Conservation (phyloP, 2,329 filamentous ascomycete species). For the Aphanocladium album region DNA sequence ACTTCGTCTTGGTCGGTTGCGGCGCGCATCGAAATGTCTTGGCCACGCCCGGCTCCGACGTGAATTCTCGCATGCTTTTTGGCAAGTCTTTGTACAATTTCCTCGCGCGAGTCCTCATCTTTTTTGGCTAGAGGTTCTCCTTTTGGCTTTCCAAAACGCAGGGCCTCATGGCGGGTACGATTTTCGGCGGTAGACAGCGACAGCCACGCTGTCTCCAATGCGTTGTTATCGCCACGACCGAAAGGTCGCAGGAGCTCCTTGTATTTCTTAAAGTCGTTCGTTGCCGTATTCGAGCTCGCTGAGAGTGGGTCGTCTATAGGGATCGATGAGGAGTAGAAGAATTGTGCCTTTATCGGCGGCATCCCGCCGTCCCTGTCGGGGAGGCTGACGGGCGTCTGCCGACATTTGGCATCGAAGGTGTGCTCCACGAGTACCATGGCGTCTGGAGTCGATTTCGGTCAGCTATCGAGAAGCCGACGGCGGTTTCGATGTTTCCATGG, state of each 20-base stretch:
- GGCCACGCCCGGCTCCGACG: constrained; percentile 29
- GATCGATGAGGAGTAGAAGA: constrained; percentile 78
- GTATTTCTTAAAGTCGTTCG: constrained; percentile 46
- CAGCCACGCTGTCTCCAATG: constrained; percentile 74
- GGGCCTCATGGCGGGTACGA: constrained; percentile 41
- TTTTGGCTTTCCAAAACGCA: constrained; percentile 14
- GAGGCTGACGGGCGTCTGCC: constrained; percentile 43
- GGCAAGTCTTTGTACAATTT: constrained; percentile 40
- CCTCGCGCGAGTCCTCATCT: constrained; percentile 31
- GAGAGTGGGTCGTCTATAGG: constrained; percentile 88
- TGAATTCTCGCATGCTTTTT: constrained; percentile 44
- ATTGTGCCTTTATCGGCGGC: constrained; percentile 63
- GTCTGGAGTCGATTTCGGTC: not conserved
- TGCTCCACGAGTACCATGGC: constrained; percentile 33
- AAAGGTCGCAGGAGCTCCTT: constrained; percentile 70
- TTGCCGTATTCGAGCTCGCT: constrained; percentile 47
- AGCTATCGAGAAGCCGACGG: constrained; percentile 1
- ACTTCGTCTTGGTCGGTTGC: not conserved
- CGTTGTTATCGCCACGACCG: constrained; percentile 70
- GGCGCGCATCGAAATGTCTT: constrained; percentile 18
- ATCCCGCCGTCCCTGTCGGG: constrained; percentile 39
- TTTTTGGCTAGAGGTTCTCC: constrained; percentile 25
- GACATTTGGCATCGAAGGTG: constrained; percentile 57
- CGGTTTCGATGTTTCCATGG: not conserved
- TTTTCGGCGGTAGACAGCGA: constrained; percentile 48